Evolutionary conservation across 2,329 filamentous ascomycete species (phyloP).

Genomic region (Boeremia lycopersici): DNA sequence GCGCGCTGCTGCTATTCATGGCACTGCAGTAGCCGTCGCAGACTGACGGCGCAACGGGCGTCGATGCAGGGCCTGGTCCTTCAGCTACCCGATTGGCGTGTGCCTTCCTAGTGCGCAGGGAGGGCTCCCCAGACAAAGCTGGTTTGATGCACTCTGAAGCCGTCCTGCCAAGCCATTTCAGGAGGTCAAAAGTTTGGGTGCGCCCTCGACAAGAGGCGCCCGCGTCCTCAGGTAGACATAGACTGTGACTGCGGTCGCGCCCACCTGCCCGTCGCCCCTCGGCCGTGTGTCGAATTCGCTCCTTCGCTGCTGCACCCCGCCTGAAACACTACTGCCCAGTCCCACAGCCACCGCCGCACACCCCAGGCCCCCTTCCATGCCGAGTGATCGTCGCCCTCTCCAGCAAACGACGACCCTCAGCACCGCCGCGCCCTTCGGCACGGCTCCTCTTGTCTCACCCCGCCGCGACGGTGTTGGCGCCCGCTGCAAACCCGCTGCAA

Average conservation of each 20-base stretch:
- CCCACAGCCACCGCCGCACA: background rate
- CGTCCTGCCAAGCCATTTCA: constrained; percentile 31
- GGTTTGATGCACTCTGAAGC: constrained; percentile 22
- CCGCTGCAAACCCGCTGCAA: background rate
- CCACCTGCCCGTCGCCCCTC: background rate
- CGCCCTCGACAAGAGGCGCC: constrained; percentile 19
- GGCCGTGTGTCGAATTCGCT: constrained; percentile 33
- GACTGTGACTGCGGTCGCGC: constrained; percentile 10
- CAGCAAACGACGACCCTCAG: constrained; percentile 15
- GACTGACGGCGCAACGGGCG: constrained; percentile 24
- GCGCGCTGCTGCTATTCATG: constrained; percentile 15
- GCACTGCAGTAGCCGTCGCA: constrained; percentile 10
- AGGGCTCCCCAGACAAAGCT: constrained; percentile 27
- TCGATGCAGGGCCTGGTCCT: constrained; percentile 28
- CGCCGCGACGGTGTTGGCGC: constrained; percentile 8
- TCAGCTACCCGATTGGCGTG: constrained; percentile 26
- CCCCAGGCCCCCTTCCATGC: constrained; percentile 13
- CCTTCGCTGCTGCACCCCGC: constrained; percentile 34
- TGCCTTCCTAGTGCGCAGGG: constrained; percentile 17
- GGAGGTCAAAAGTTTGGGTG: constrained; percentile 28
- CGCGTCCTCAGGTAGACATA: constrained; percentile 22
- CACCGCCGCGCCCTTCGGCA: constrained; percentile 16
- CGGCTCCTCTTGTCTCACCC: constrained; percentile 5
- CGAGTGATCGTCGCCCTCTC: constrained; percentile 12
- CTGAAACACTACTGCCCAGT: background rate